These are phyloP conservation scores for Allium fistulosum DNA, from an alignment of 106 monocot genomes.

Conservation along the genomic window DNA sequence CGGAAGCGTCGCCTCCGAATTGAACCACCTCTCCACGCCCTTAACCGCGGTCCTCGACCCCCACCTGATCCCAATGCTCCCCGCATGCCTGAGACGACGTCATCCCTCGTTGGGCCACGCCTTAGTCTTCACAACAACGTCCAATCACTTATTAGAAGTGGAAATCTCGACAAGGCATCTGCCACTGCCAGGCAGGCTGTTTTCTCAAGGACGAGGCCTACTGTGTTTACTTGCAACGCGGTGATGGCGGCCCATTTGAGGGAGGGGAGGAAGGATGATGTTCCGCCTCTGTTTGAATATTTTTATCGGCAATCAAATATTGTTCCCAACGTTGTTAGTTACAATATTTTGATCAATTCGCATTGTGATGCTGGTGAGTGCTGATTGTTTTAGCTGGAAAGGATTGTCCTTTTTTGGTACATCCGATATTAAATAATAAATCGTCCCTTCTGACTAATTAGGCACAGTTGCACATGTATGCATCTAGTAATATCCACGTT, in stretches of 20 bases:
- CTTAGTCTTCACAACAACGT: constrained; percentile 62
- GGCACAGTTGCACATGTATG: too few species aligned
- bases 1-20: constrained; percentile 92
- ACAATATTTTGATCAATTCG: constrained; percentile 56
- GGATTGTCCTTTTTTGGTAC: neutral
- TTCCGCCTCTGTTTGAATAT: constrained; percentile 55
- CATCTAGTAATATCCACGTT: neutral
- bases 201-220: constrained; percentile 64
- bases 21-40: constrained; percentile 82
- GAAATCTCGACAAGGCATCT: constrained; percentile 29
- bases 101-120: constrained; percentile 78
- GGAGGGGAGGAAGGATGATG: constrained; percentile 75
- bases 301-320: constrained; percentile 76
- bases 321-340: constrained; percentile 92
- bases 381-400: neutral
- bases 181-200: constrained; percentile 61
- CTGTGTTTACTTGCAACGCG: constrained; percentile 98
- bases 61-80: constrained; percentile 70
- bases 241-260: constrained; percentile 66
- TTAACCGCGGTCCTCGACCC: constrained; percentile 58
- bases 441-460: too few species aligned
- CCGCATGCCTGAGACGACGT: constrained; percentile 86
- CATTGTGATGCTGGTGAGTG: constrained; percentile 15
- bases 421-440: too few species aligned
- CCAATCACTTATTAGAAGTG: constrained; percentile 1